Base-by-base conservation (phyloP, 352 stramenopile species). In the Poterioochromonas sp. region DNA sequence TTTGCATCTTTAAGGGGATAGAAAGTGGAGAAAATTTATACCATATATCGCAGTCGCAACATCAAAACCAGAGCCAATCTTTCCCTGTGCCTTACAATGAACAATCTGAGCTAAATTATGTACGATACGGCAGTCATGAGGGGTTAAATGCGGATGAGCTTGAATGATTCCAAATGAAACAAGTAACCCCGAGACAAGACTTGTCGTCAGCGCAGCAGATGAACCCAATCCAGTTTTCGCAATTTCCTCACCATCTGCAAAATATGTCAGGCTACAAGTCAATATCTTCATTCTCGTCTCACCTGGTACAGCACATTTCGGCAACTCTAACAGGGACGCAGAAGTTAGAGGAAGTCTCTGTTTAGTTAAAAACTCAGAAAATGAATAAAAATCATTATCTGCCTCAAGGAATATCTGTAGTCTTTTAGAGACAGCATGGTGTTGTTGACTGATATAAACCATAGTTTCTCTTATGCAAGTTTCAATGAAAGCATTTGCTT, bases 341-440 rank as follows among this genome's bases (percentile, higher is more conserved):
- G 88, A 87, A 34, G 84, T 87, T 20, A 92, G 81, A 22, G 86
- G 76, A 40, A 91, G 79, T 1, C 83, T 84, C 22, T 82, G 80
- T 74, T 87, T 80, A 78, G 89, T 83, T 22, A 98, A 83, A 86
- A 96, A 81, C 26, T 73, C n/a, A 32, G 88, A 80, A 87, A 97
- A 90, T 0, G 91, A 97, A 84, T 98, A 98, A 83, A 98, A 98
- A 68, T 97, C 94, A 81, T 98, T 98, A 83, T 98, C 92, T 2
- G 92, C 94, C 43, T 88, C 79, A 37, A 98, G 89, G 37, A 82
- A 88, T 60, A 97, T 87, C 37, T 85, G 80, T 29, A 96, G 81
- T 53, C 76, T 43, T 37, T 77, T 54, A 34, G 53, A 2, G 34
- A 37, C 60, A 26, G 74, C 37, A 5, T 79, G 58, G 0, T 76